phyloP scores from a whole-genome alignment of 495 filamentous ascomycete genomes.

The Schizothecium vesticola region DNA sequence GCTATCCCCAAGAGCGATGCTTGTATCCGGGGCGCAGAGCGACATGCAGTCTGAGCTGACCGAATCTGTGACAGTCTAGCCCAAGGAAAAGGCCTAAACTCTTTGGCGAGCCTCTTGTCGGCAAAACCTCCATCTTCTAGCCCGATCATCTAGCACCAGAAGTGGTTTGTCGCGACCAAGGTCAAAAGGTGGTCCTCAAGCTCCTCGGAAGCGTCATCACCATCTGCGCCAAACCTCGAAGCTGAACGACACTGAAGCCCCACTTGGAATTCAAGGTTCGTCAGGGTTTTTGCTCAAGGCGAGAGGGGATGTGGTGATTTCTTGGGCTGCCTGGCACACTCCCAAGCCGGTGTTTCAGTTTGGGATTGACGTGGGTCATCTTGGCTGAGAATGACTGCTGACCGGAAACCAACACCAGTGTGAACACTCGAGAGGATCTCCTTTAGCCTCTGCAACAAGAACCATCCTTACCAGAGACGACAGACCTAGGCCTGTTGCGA shows the following conservation, averaged over 20 bases:
- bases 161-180: background rate
- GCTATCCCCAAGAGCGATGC: background rate
- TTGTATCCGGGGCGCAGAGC: background rate
- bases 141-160: conserved; percentile 29
- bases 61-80: background rate
- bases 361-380: background rate
- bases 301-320: background rate
- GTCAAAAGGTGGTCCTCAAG: background rate
- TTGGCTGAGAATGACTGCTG: background rate
- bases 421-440: background rate
- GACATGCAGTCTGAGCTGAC: background rate
- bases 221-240: background rate
- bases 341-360: background rate
- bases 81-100: background rate
- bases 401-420: background rate
- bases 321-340: background rate
- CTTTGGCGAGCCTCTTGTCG: background rate
- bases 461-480: background rate
- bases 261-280: background rate
- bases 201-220: background rate
- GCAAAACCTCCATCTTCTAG: background rate
- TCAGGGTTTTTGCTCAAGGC: background rate
- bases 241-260: background rate
- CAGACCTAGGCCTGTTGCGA: background rate
- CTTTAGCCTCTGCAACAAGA: background rate